Percentiles rank a stretch among this genome's conserved stretches.
Conservation (phyloP, 2,329 filamentous ascomycete genomes). For the Ophiostoma tasmaniense region DNA sequence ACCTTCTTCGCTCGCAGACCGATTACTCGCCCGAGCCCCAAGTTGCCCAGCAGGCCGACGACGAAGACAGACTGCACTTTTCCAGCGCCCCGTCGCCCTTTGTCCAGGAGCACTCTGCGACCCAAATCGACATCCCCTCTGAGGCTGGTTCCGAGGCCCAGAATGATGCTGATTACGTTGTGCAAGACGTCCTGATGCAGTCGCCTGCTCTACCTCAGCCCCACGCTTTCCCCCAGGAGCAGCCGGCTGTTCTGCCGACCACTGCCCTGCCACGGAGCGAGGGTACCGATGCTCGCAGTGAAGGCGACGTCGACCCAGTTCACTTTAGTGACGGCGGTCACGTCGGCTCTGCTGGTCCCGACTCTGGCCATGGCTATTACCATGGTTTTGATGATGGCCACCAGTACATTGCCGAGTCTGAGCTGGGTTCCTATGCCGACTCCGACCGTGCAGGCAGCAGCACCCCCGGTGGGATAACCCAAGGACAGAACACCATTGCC, state of each 20-base stretch:
- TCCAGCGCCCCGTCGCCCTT: constrained; percentile 11
- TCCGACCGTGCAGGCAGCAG: constrained; percentile 13
- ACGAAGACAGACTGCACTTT: constrained; percentile 10
- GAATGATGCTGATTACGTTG: neutral
- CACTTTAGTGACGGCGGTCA: neutral
- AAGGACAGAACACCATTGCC: constrained; percentile 25
- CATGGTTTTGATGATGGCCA: neutral
- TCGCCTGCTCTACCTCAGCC: neutral
- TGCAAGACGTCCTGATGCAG: neutral
- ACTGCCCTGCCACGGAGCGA: constrained; percentile 7
- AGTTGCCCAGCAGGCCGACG: neutral
- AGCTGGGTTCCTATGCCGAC: constrained; percentile 18
- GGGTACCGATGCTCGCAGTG: neutral
- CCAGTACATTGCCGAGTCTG: constrained; percentile 20
- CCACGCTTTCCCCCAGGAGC: neutral
- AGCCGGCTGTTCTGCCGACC: neutral
- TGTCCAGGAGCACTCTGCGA: neutral
- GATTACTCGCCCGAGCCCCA: neutral
- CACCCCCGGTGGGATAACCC: neutral
- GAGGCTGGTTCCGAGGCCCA: neutral
- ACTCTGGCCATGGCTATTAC: neutral
- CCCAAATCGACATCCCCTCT: neutral
- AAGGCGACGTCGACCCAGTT: constrained; percentile 9
- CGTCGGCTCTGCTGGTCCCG: neutral
- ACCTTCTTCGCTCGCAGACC: neutral